phyloP scores from a whole-genome alignment of 352 stramenopile species.

The Phytophthora foliorum region DNA sequence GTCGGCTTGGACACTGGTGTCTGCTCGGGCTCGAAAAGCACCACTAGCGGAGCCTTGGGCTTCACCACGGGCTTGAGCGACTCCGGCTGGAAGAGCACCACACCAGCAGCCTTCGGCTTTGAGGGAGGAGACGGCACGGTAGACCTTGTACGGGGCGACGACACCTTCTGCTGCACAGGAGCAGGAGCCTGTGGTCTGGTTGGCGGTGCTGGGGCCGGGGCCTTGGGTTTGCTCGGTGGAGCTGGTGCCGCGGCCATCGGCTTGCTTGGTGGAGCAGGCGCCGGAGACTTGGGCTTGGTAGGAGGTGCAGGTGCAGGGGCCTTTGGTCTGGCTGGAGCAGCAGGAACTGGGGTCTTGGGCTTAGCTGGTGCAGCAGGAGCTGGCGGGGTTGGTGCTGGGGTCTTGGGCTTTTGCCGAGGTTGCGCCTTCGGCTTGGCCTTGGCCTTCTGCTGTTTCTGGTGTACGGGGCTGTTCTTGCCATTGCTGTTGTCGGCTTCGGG shows the following conservation, averaged over 20 bases:
- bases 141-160: slow-evolving; percentile 23
- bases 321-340: slow-evolving; percentile 14
- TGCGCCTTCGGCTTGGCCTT: slow-evolving; percentile 19
- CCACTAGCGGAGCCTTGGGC: slow-evolving; percentile 34
- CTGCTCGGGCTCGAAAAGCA: slow-evolving; percentile 44
- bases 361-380: slow-evolving; percentile 6
- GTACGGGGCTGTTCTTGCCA: slow-evolving; percentile 12
- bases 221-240: slow-evolving; percentile 16
- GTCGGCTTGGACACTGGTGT: slow-evolving; percentile 15
- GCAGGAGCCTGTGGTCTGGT: slow-evolving; percentile 13
- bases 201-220: slow-evolving; percentile 6
- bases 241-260: slow-evolving; percentile 18
- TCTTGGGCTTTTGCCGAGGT: slow-evolving; percentile 26
- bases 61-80: slow-evolving; percentile 40
- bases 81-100: slow-evolving; percentile 46
- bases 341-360: slow-evolving; percentile 12
- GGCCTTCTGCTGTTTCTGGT: slow-evolving; percentile 27
- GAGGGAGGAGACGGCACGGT: slow-evolving; percentile 12
- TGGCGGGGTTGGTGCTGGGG: slow-evolving; percentile 16
- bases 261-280: slow-evolving; percentile 17
- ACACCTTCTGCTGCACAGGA: slow-evolving; percentile 17
- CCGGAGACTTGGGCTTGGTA: slow-evolving; percentile 11
- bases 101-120: slow-evolving; percentile 32
- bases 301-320: slow-evolving; percentile 5
- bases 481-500: slow-evolving; percentile 20